Conservation (phyloP, 345 rosid genomes). For the Jatropha curcas region DNA sequence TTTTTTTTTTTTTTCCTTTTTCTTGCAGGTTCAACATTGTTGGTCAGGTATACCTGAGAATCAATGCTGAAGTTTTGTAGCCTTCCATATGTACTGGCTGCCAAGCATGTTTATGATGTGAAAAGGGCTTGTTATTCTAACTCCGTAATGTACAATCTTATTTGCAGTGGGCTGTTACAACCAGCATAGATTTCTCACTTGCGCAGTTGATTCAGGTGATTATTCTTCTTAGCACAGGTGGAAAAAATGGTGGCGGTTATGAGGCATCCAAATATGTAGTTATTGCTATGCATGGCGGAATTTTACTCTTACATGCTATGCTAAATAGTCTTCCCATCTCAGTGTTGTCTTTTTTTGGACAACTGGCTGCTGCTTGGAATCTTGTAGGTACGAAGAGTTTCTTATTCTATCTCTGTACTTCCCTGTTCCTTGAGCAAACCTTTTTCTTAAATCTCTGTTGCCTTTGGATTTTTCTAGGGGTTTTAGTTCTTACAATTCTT, state of each 20-base stretch:
- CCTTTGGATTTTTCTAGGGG: conserved; percentile 48
- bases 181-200: conserved; percentile 67
- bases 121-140: conserved; percentile 22
- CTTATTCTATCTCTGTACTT: not conserved
- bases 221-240: conserved; percentile 88
- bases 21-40: conserved; percentile 94
- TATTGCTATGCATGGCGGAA: conserved; percentile 72
- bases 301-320: conserved; percentile 68
- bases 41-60: conserved; percentile 62
- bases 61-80: conserved; percentile 12
- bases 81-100: not conserved
- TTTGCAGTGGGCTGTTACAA: conserved; percentile 91
- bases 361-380: conserved; percentile 92
- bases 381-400: conserved; percentile 53
- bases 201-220: conserved; percentile 72
- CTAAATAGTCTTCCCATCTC: conserved; percentile 88
- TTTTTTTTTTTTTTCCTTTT: too few relatives aligned
- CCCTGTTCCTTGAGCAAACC: not conserved
- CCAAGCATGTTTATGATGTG: conserved; percentile 12
- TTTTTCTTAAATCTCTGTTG: not conserved
- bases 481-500: conserved; percentile 72
- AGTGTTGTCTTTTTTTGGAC: conserved; percentile 77
- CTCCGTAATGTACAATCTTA: conserved; percentile 3
- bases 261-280: conserved; percentile 79
- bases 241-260: conserved; percentile 91